These are phyloP conservation scores for Zalaria obscura DNA, from an alignment of 2,329 filamentous ascomycete genomes.

Conservation along the genomic window DNA sequence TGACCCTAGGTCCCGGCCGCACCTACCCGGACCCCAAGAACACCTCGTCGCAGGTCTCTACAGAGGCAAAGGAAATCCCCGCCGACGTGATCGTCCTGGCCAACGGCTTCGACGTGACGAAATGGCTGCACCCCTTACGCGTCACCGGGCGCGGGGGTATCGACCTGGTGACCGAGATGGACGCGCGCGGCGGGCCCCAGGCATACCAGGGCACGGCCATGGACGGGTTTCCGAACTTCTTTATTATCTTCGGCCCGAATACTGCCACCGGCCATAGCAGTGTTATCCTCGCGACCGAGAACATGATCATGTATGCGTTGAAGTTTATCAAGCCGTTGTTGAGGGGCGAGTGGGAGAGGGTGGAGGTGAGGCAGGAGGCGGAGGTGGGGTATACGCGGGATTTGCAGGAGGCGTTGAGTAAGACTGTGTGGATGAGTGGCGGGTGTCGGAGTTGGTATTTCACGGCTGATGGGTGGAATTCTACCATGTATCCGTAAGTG, in stretches of 20 bases:
- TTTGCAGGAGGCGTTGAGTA: slow-evolving; percentile 31
- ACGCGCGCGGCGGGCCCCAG: slow-evolving; percentile 41
- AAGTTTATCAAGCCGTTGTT: slow-evolving; percentile 43
- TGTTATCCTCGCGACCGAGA: slow-evolving; percentile 46
- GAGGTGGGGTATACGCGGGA: slow-evolving; percentile 33
- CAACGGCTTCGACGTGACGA: slow-evolving; percentile 20
- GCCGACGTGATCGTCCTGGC: slow-evolving; percentile 27
- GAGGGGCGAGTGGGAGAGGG: slow-evolving; percentile 27
- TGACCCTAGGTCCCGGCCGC: slow-evolving; percentile 36
- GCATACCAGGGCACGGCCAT: slow-evolving; percentile 47
- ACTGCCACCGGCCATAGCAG: slow-evolving; percentile 47
- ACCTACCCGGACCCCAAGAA: slow-evolving; percentile 25
- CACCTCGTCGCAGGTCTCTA: slow-evolving; percentile 8
- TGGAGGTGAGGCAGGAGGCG: slow-evolving; percentile 35
- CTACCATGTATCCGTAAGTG: not conserved
- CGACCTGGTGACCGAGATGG: slow-evolving; percentile 42
- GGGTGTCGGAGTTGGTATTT: slow-evolving; percentile 38
- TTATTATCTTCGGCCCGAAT: slow-evolving; percentile 39
- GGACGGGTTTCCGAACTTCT: slow-evolving; percentile 36
- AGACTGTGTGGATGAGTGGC: slow-evolving; percentile 32
- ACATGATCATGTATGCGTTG: slow-evolving; percentile 45
- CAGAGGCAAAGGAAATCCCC: slow-evolving; percentile 28
- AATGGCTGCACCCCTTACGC: slow-evolving; percentile 21
- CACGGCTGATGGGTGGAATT: slow-evolving; percentile 33
- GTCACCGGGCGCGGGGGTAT: slow-evolving; percentile 12